Evolutionary conservation across 176 grass and related monocot species (phyloP).

Genomic region (Carex myosuroides): DNA sequence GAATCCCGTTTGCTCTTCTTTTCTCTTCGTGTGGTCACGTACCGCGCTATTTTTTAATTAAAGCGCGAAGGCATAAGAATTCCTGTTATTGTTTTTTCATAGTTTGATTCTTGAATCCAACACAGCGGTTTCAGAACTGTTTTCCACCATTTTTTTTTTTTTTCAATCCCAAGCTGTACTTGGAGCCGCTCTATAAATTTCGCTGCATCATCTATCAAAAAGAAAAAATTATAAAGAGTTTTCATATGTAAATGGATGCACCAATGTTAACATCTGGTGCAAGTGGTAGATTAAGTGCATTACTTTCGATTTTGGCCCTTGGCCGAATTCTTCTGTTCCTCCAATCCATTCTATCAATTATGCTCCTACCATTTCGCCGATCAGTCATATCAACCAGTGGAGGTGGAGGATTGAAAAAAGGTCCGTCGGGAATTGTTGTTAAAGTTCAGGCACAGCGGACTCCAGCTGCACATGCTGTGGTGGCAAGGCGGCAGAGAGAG

Average conservation of each 20-base stretch:
- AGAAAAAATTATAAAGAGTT: not conserved
- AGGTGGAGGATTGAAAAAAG: not conserved
- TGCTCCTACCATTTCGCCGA: constrained; percentile 50
- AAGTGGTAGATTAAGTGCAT: constrained; percentile 46
- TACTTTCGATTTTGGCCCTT: constrained; percentile 58
- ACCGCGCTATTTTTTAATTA: not conserved
- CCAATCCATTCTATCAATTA: constrained; percentile 40
- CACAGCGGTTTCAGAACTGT: not conserved
- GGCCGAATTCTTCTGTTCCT: constrained; percentile 39
- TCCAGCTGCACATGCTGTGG: constrained; percentile 16
- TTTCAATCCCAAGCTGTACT: not conserved
- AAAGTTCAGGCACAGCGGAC: constrained; percentile 23
- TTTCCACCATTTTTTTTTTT: not conserved
- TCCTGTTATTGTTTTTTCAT: not conserved
- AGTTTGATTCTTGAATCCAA: not conserved
- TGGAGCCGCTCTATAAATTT: not conserved
- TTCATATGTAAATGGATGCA: not conserved
- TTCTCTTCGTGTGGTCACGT: not conserved
- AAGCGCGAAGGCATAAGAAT: not conserved
- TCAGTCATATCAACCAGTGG: constrained; percentile 4
- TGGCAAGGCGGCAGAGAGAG: constrained; percentile 41
- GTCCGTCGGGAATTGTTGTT: not conserved
- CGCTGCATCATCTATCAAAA: not conserved
- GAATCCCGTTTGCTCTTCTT: not conserved
- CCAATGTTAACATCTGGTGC: constrained; percentile 66